Percentiles rank a stretch among this genome's conserved stretches.
These are phyloP conservation scores for Trichoderma sp. DNA, from an alignment of 2,329 filamentous ascomycete species.

Conservation along the genomic window DNA sequence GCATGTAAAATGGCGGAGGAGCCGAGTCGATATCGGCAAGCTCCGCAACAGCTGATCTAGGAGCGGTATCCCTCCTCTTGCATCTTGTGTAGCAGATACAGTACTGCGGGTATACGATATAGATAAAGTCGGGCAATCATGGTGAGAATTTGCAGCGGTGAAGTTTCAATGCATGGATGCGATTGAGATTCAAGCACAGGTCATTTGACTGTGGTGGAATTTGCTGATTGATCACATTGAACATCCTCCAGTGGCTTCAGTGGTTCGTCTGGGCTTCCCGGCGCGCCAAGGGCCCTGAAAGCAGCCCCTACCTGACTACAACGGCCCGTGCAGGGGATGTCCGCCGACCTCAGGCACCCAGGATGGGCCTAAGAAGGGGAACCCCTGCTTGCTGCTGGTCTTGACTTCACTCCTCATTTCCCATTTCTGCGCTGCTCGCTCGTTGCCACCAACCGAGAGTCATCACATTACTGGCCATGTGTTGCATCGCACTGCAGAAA, in stretches of 20 bases:
- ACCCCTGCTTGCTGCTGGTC: background rate
- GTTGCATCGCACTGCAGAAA: constrained; percentile 9
- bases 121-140: background rate
- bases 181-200: background rate
- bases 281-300: background rate
- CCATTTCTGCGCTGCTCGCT: background rate
- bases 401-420: constrained; percentile 13
- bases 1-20: background rate
- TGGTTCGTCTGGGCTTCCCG: background rate
- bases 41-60: background rate
- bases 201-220: background rate
- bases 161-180: background rate
- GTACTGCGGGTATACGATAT: background rate
- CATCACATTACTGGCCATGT: constrained; percentile 4
- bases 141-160: background rate
- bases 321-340: background rate
- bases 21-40: background rate
- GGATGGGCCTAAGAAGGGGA: background rate
- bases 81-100: background rate
- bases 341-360: background rate
- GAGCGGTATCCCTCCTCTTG: background rate
- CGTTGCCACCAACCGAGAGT: background rate
- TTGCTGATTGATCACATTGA: background rate
- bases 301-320: background rate
- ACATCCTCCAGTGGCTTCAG: background rate